Evolutionary conservation across 2,329 filamentous ascomycete genomes (phyloP).

Genomic region (Colletotrichum falcatum): DNA sequence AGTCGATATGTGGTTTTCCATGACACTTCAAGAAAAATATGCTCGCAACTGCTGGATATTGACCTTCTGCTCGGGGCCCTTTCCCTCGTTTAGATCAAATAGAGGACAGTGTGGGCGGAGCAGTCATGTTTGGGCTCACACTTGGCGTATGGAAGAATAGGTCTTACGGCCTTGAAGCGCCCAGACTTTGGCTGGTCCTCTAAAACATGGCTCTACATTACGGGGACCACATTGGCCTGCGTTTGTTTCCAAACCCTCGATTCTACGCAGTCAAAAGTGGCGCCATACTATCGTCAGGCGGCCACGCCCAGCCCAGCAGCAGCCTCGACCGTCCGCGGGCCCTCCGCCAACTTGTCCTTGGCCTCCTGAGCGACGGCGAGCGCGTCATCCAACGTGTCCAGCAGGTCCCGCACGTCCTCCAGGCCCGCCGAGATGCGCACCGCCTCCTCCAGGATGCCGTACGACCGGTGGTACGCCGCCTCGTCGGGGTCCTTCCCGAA

Average conservation of each 20-base stretch:
- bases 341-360: conserved; percentile 50
- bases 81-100: background rate
- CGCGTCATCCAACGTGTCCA: conserved; percentile 54
- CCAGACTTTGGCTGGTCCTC: background rate
- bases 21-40: background rate
- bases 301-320: conserved; percentile 26
- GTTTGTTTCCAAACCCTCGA: background rate
- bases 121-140: background rate
- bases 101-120: background rate
- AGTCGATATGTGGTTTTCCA: too few relatives aligned
- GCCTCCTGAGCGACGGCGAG: conserved; percentile 57
- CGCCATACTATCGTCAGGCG: background rate
- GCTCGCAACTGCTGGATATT: background rate
- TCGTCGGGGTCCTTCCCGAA: conserved; percentile 55
- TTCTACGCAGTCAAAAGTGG: background rate
- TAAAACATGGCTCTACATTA: background rate
- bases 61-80: background rate
- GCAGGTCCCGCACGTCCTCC: conserved; percentile 56
- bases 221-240: background rate
- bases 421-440: conserved; percentile 62
- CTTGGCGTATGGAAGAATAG: background rate
- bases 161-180: background rate
- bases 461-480: conserved; percentile 51
- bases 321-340: conserved; percentile 11
- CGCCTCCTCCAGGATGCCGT: conserved; percentile 55